A percentile compares a stretch with the other conserved stretches of the same genome.
Evolutionary conservation across 2,329 filamentous ascomycete species (phyloP).

Genomic region (Hymenoscyphus repandus): DNA sequence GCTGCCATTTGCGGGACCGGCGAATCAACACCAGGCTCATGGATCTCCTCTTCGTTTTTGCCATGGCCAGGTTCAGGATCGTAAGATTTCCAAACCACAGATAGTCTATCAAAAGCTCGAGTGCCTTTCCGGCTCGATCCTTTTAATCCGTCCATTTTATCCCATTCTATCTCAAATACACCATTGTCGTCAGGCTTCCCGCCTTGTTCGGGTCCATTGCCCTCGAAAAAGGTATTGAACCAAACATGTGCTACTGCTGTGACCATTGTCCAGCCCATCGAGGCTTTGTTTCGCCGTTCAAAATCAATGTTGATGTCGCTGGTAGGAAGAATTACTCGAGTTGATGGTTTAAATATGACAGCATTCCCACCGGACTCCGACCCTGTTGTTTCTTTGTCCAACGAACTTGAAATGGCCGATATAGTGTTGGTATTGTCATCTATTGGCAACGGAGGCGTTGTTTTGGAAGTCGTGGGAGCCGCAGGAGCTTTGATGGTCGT

Average conservation of each 20-base stretch:
- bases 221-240: conserved; percentile 96
- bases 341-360: conserved; percentile 70
- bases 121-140: conserved; percentile 79
- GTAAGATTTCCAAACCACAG: conserved; percentile 71
- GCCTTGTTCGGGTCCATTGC: conserved; percentile 62
- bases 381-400: conserved; percentile 29
- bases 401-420: background rate
- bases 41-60: conserved; percentile 42
- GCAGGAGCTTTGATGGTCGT: conserved; percentile 5
- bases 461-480: background rate
- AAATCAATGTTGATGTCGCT: conserved; percentile 89
- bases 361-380: conserved; percentile 59
- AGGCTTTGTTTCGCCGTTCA: conserved; percentile 76
- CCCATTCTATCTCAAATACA: conserved; percentile 67
- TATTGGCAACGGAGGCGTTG: background rate
- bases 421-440: background rate
- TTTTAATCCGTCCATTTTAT: conserved; percentile 89
- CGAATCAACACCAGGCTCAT: conserved; percentile 60
- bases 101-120: conserved; percentile 72
- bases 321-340: conserved; percentile 65
- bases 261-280: conserved; percentile 80
- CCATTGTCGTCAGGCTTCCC: conserved; percentile 65
- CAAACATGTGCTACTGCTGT: conserved; percentile 91
- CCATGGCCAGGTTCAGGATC: conserved; percentile 23
- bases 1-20: conserved; percentile 60